Conservation (phyloP, 768 basidiomycete species). For the Agaricus subrufescens region DNA sequence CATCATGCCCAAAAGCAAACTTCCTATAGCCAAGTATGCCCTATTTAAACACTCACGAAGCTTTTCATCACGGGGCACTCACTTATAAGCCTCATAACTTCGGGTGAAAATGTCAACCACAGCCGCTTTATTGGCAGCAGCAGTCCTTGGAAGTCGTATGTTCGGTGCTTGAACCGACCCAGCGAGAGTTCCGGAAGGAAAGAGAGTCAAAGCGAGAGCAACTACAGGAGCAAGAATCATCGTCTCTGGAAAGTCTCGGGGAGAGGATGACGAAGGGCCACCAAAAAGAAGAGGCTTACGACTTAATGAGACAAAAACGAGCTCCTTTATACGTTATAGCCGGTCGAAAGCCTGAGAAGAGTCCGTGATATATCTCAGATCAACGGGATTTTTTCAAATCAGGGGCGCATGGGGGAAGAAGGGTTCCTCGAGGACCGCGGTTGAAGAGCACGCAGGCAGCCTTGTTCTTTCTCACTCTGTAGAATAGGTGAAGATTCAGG, state of each 20-base stretch:
- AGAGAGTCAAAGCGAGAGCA: not conserved
- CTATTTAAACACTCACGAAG: not conserved
- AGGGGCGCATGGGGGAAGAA: not conserved
- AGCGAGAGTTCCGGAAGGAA: constrained; percentile 13
- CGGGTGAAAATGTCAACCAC: constrained; percentile 46
- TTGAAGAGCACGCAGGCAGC: no score
- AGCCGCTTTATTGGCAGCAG: constrained; percentile 29
- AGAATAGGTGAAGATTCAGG: not conserved
- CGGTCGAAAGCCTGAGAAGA: not conserved
- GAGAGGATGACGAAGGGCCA: not conserved
- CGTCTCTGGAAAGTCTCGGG: not conserved
- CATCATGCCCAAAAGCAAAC: constrained; percentile 60
- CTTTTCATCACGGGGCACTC: constrained; percentile 6
- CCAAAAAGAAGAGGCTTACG: not conserved
- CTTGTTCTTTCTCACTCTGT: not conserved
- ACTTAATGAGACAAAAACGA: not conserved
- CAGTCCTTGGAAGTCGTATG: constrained; percentile 38
- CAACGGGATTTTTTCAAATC: not conserved
- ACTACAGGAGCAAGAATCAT: constrained; percentile 1
- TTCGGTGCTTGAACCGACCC: constrained; percentile 40
- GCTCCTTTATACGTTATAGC: constrained; percentile 1
- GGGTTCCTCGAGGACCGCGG: no score
- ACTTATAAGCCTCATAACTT: constrained; percentile 58
- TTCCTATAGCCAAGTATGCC: constrained; percentile 25
- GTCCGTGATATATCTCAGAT: not conserved